Conservation (phyloP, 176 grass and related monocot genomes). For the Cenchrus americanus region DNA sequence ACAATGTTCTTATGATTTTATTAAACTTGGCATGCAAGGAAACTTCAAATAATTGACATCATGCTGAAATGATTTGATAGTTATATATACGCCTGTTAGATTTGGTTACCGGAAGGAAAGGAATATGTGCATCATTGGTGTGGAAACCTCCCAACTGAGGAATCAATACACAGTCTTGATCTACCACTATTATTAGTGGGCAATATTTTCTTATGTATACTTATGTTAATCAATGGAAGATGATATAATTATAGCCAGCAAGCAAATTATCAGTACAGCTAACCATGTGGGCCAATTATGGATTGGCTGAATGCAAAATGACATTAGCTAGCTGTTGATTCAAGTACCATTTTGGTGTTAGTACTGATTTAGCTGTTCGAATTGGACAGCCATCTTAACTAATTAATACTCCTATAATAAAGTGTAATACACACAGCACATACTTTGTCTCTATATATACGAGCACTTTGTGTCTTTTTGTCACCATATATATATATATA, state of each 20-base stretch:
- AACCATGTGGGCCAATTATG: constrained; percentile 45
- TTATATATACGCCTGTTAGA: neutral
- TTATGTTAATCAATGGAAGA: constrained; percentile 10
- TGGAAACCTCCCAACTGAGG: constrained; percentile 17
- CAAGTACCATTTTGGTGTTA: constrained; percentile 22
- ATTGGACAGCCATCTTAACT: constrained; percentile 24
- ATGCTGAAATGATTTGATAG: neutral
- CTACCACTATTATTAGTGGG: constrained; percentile 4
- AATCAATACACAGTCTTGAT: constrained; percentile 8
- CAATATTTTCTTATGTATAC: neutral
- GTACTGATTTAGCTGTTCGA: constrained; percentile 32
- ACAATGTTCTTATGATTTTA: neutral
- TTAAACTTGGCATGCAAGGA: neutral
- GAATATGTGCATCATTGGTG: neutral
- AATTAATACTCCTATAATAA: constrained; percentile 33
- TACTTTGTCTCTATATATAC: constrained; percentile 6
- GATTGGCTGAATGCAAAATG: constrained; percentile 6
- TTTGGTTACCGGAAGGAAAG: neutral
- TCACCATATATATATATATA: neutral
- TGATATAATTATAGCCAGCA: constrained; percentile 1
- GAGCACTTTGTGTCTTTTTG: neutral
- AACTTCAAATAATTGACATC: neutral
- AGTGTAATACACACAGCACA: constrained; percentile 31
- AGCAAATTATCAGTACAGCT: constrained; percentile 48
- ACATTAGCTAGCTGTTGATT: constrained; percentile 40